Base-by-base conservation (phyloP, 805 yeast species). In the Ogataea pignaliae region DNA sequence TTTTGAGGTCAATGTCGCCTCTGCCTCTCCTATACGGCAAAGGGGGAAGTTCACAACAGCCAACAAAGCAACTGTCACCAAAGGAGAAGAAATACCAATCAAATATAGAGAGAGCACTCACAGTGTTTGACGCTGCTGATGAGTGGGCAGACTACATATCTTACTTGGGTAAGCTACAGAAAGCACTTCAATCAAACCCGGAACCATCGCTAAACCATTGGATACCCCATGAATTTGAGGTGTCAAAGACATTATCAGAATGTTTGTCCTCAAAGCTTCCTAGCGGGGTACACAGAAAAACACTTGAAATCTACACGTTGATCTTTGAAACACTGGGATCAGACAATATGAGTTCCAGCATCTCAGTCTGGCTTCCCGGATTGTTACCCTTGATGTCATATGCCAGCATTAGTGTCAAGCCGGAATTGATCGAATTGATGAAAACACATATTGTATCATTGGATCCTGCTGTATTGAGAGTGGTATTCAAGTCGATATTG, bases 101-200 rank as follows among this genome's bases (percentile, higher is more conserved):
- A n/a, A 80, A 75, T 45, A 75, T 91, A 11, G 91, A 85, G 41
- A 77, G 82, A 52, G 87, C 93, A 0, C 69, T 93, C 17, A 73
- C 76, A 7, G 71, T 78, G 15, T 91, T 91, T 68, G 96, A 88
- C 41, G 68, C 85, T 2, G 84, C 89, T 1, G 85, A 81, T 29
- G 99, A 93, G 68, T 93, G 99, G 99, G 98, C 99, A 12, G 99
- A 93, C 61, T 89, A 91, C 61, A 93, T 93, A 44, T 84, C 97
- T 17, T 90, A 88, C 60, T 70, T 95, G 37, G 81, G 91, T 2
- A 79, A 85, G 47, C 73, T 95, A 6, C 80, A 81, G 46, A 87
- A 88, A 60, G 82, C 95, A 0, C 64, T 90, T 34, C 78, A 75
- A 46, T 65, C 68, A 16, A 73, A 61, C 54, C 73, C 75, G 34